A percentile compares a stretch with the other conserved stretches of the same genome.
Conservation (phyloP, 306 rosid genomes). For the Hippophae gyantsensis region DNA sequence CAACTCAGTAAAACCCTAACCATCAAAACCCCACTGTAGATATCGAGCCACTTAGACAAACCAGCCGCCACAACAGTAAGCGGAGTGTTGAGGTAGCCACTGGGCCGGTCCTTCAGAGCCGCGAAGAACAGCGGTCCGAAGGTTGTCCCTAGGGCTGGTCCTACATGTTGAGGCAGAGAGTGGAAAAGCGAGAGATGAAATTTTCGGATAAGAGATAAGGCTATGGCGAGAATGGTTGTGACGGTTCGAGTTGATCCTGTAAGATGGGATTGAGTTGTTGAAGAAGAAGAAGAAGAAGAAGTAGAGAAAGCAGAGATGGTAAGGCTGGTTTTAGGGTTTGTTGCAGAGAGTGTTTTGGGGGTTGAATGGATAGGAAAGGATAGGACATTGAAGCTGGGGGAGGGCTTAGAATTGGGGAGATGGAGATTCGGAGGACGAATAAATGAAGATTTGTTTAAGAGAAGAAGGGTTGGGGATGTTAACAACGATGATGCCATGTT, state of each 20-base stretch:
- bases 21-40: conserved; percentile 88
- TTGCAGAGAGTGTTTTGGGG: background rate
- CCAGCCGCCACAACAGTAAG: conserved; percentile 94
- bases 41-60: conserved; percentile 79
- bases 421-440: background rate
- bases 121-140: conserved; percentile 57
- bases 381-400: background rate
- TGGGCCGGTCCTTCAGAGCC: conserved; percentile 27
- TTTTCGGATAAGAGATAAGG: conserved; percentile 14
- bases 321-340: background rate
- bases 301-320: background rate
- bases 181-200: background rate
- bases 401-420: background rate
- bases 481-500: background rate
- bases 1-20: conserved; percentile 94
- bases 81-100: conserved; percentile 64
- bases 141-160: conserved; percentile 7
- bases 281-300: background rate
- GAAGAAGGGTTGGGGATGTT: background rate
- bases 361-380: background rate
- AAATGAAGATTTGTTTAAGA: background rate
- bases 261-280: conserved; percentile 1
- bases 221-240: conserved; percentile 24
- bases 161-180: conserved; percentile 1
- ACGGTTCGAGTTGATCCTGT: conserved; percentile 27